Base-by-base conservation (phyloP, 768 basidiomycete genomes). In the Lactarius akahatsu region DNA sequence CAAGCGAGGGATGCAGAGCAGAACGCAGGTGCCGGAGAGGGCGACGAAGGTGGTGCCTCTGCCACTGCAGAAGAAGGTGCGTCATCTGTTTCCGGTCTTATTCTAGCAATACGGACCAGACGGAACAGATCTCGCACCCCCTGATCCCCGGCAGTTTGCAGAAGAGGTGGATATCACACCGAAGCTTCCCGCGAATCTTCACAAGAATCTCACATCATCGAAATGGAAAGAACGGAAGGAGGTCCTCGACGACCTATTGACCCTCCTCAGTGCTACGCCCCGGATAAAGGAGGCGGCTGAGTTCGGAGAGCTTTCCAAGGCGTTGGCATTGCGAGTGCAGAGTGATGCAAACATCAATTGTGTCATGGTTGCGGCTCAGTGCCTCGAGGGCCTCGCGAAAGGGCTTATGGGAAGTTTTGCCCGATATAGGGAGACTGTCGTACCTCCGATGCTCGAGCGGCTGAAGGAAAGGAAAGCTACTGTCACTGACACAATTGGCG, bases 161-260 rank as follows among this genome's bases (percentile, higher is more conserved):
- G 93, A 96, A 72, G 87, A 89, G 16, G 86, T 93, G 47, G 85
- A 95, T 73, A 86, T 97, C 63, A 80, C 88, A 26, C 76, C 86
- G 2, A 89, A 89, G 69, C 81, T 98, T 52, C 91, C 97, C 0
- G 75, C 85, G 3, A 87, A 88, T 63, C 80, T 98, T 67, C 86
- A 91, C 65, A 80, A 87, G 2, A 80, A 83, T 59, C 81, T 99
- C 59, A 84, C 87, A 28, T 98, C 97, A 4, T 87, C 93, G 0
- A 98, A 98, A 77, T 99, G 97, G 97, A 98, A 99, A 74, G 97
- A 99, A 70, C 86, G 94, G 47, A 95, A 98, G 73, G 92, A 96
- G 72, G 91, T 85, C 2, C 80, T 98, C 38, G 95, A 97, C 69
- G 92, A 93, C 32, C 81, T 96, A 28, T 80, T 87, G 55, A 83